These are phyloP conservation scores for Suhomyces anneliseae DNA, from an alignment of 1,139 yeast genomes.

Conservation along the genomic window DNA sequence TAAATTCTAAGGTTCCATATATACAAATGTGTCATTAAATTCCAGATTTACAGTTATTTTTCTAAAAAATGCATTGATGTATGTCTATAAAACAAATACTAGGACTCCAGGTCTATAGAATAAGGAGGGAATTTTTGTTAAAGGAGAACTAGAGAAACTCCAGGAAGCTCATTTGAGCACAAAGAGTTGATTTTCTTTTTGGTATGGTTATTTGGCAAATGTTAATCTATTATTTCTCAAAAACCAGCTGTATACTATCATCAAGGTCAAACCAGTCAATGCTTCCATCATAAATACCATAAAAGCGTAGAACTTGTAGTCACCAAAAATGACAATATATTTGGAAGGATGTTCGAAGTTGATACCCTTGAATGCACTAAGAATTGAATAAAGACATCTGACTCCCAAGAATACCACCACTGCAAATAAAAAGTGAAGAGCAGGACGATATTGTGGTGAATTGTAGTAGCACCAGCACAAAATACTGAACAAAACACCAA, in stretches of 20 bases:
- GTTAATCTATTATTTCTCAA: conserved; percentile 1
- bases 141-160: no score
- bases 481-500: conserved; percentile 1
- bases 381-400: conserved; percentile 17
- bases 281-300: conserved; percentile 16
- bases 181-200: background rate
- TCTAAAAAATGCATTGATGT: no score
- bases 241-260: conserved; percentile 10
- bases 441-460: background rate
- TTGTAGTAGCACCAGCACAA: background rate
- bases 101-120: no score
- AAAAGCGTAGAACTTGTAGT: conserved; percentile 22
- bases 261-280: conserved; percentile 2
- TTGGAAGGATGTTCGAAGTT: conserved; percentile 15
- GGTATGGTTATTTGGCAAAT: background rate
- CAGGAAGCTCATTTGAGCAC: background rate
- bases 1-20: no score
- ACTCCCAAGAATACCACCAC: conserved; percentile 11
- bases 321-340: conserved; percentile 20
- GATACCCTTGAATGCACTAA: conserved; percentile 18
- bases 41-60: no score
- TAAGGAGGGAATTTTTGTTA: no score
- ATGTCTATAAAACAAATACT: no score
- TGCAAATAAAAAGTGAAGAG: conserved; percentile 6
- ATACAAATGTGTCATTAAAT: no score